Evolutionary conservation across 2,329 filamentous ascomycete genomes (phyloP), one percentile per base, ranked within the genome.

Genomic region (Cordyceps javanica): DNA sequence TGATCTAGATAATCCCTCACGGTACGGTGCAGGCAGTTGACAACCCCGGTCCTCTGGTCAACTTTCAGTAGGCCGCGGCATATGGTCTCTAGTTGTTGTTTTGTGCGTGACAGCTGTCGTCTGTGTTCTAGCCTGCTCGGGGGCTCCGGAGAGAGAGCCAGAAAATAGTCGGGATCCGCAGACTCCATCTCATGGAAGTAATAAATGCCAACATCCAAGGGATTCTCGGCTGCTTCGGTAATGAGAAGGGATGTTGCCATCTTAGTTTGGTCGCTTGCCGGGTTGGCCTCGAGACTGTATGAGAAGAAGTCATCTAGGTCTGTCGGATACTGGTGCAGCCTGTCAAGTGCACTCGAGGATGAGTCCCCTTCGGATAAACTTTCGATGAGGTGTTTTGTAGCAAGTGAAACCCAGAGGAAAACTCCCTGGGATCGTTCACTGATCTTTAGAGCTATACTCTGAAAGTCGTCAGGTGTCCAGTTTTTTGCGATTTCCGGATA

Each of bases 241-340:
- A 57, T 57, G 21, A 57, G 26, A 26, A 57, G 26, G 1, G 55
- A 34, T 8, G 55, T 50, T 1, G 45, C 55, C 55, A 57, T 57
- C 9, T 8, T 36, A n/a, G n/a, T 19, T 26, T 49, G 44, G 14
- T 42, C 46, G 7, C 3, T 19, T 5, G 19, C 5, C 5, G 34
- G 26, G 11, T 44, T 21, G 5, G 13, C 3, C 10, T 42, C 36
- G 34, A 57, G 55, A 10, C 19, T 57, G 34, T 50, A 50, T 1
- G 45, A 50, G 38, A 57, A 57, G 16, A 57, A 51, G n/a, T 57
- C 55, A 10, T 57, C 55, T 16, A 57, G 21, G n/a, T 57, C 55
- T 0, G 55, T n/a, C 13, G 55, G 55, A 32, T 50, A 57, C 30
- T 36, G 10, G 3, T 19, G 19, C 55, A 57, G 16, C 8, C 8